These are phyloP conservation scores for Trichosporon asahii DNA, from an alignment of 1,284 basidiomycete species.

Conservation along the genomic window DNA sequence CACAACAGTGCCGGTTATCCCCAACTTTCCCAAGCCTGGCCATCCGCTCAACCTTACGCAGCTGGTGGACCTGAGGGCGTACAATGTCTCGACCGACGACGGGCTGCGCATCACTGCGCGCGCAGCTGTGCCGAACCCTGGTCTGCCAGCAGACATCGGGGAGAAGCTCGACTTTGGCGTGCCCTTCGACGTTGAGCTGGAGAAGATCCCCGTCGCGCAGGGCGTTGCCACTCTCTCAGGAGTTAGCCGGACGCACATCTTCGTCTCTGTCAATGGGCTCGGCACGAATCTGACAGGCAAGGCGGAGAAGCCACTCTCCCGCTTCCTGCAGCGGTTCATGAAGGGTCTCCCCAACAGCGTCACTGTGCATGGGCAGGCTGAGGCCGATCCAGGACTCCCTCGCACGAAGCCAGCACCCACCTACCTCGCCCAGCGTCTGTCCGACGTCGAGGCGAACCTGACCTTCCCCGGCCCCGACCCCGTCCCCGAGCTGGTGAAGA, in stretches of 20 bases:
- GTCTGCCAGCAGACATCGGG: conserved; percentile 6
- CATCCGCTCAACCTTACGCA: conserved; percentile 39
- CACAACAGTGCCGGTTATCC: conserved; percentile 40
- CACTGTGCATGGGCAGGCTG: conserved; percentile 16
- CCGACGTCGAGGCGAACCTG: conserved; percentile 36
- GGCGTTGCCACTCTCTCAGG: conserved; percentile 32
- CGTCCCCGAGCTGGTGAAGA: conserved; percentile 43
- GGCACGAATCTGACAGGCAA: conserved; percentile 35
- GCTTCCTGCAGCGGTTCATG: conserved; percentile 6
- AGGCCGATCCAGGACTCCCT: conserved; percentile 15
- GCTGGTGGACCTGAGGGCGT: conserved; percentile 41
- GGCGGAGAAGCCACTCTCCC: conserved; percentile 19
- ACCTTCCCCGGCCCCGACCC: conserved; percentile 46
- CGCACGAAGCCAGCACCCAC: conserved; percentile 27
- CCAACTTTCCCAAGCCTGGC: conserved; percentile 43
- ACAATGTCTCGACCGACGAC: conserved; percentile 30
- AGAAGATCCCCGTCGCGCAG: conserved; percentile 36
- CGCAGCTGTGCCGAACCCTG: conserved; percentile 39
- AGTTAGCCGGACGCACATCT: not conserved
- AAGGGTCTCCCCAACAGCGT: conserved; percentile 29
- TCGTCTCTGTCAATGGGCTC: conserved; percentile 18
- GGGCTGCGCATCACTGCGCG: conserved; percentile 35
- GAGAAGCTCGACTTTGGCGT: conserved; percentile 21
- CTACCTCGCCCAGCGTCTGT: conserved; percentile 38
- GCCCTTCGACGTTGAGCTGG: conserved; percentile 43